Percentiles rank a stretch among this genome's conserved stretches.
phyloP scores from a whole-genome alignment of 2,329 filamentous ascomycete genomes.

The Periconia sp. region DNA sequence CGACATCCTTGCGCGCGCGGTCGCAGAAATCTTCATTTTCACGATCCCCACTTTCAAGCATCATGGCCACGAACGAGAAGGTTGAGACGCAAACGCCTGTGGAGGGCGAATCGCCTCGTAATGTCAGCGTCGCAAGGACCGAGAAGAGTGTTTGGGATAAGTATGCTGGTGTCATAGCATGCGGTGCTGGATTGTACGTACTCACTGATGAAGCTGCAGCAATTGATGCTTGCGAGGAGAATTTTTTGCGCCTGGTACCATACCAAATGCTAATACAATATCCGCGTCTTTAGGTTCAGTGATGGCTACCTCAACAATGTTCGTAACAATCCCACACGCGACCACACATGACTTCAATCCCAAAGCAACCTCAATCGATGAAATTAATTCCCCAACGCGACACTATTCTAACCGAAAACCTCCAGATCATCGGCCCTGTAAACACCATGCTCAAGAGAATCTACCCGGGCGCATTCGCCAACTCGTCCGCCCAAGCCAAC shows the following conservation, averaged over 20 bases:
- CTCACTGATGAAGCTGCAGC: background rate
- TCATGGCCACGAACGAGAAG: constrained; percentile 15
- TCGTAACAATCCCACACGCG: constrained; percentile 18
- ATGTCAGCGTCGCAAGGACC: constrained; percentile 27
- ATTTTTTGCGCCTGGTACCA: background rate
- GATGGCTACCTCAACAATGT: constrained; percentile 92
- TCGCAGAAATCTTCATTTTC: no score
- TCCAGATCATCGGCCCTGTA: constrained; percentile 81
- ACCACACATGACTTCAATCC: background rate
- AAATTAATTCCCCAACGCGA: background rate
- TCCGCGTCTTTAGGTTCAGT: constrained; percentile 59
- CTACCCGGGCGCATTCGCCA: constrained; percentile 70
- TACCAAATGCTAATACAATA: background rate
- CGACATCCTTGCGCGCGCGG: background rate
- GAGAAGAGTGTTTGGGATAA: constrained; percentile 46
- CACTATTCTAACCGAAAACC: constrained; percentile 11
- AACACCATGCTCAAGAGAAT: constrained; percentile 71
- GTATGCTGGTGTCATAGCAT: constrained; percentile 77
- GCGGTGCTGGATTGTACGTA: constrained; percentile 71
- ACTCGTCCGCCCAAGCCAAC: constrained; percentile 70
- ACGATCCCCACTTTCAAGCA: background rate
- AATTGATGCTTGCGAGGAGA: background rate
- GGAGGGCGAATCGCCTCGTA: constrained; percentile 18
- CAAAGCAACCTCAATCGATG: background rate
- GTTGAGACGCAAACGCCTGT: constrained; percentile 8